Evolutionary conservation across 2,329 filamentous ascomycete genomes (phyloP).

Genomic region (Fusarium pseudocircinatum): DNA sequence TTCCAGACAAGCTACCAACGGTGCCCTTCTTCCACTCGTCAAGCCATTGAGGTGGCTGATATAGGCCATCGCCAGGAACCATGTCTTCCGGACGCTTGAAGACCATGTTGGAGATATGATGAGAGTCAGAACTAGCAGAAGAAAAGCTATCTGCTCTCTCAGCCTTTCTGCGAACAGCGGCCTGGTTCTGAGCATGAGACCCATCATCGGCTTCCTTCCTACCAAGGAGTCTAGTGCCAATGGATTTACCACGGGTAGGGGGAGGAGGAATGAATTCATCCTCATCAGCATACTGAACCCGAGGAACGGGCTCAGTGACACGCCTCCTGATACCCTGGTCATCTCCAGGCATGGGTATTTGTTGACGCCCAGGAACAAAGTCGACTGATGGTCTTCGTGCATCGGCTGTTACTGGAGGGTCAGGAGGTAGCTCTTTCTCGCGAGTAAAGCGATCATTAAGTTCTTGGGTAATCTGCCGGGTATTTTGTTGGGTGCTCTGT

Average conservation of each 20-base stretch:
- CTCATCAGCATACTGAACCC: constrained; percentile 41
- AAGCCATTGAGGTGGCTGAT: constrained; percentile 68
- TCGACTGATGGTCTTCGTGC: constrained; percentile 27
- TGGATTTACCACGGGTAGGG: constrained; percentile 33
- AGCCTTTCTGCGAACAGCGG: constrained; percentile 30
- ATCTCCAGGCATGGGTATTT: constrained; percentile 33
- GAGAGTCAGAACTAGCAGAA: constrained; percentile 45
- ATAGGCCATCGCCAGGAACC: constrained; percentile 63
- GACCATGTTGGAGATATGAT: constrained; percentile 54
- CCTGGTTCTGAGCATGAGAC: constrained; percentile 25
- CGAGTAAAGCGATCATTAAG: constrained; percentile 43
- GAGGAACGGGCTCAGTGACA: constrained; percentile 45
- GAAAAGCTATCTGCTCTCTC: constrained; percentile 47
- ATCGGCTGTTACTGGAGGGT: constrained; percentile 42
- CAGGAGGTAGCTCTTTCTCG: constrained; percentile 48
- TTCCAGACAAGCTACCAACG: constrained; percentile 67
- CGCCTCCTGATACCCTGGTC: constrained; percentile 42
- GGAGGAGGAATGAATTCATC: constrained; percentile 42
- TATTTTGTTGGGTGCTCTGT: constrained; percentile 12
- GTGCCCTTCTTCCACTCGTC: constrained; percentile 79
- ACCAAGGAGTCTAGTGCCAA: constrained; percentile 28
- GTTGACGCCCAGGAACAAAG: constrained; percentile 4
- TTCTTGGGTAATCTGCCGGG: constrained; percentile 23
- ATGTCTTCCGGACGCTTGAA: constrained; percentile 55
- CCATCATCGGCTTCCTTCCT: constrained; percentile 6